A percentile compares a stretch with the other conserved stretches of the same genome.
Conservation (phyloP, 257 asterid species). For the Solanum pinnatisectum region DNA sequence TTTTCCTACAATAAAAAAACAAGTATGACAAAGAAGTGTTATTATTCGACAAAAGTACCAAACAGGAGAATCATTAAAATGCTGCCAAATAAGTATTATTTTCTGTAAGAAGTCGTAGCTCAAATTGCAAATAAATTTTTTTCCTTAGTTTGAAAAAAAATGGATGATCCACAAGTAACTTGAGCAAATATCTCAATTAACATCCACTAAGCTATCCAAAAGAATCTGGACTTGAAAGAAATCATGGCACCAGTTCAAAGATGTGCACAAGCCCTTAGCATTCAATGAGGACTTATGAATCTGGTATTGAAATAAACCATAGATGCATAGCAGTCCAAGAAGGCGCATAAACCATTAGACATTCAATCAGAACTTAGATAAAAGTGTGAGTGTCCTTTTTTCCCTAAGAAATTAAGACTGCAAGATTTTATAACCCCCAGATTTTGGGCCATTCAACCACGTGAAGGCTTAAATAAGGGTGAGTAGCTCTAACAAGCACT, state of each 20-base stretch:
- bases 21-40: slow-evolving; percentile 8
- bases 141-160: background rate
- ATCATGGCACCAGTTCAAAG: background rate
- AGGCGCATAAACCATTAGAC: background rate
- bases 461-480: background rate
- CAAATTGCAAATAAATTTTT: background rate
- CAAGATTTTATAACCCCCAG: background rate
- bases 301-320: background rate
- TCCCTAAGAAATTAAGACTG: background rate
- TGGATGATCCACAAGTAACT: background rate
- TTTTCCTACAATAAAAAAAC: slow-evolving; percentile 51
- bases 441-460: background rate
- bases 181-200: background rate
- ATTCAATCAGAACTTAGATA: background rate
- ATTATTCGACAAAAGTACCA: background rate
- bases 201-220: background rate
- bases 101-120: background rate
- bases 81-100: background rate
- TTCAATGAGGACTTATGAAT: background rate
- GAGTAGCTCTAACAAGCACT: background rate
- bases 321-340: background rate
- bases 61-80: background rate
- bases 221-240: background rate
- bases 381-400: background rate
- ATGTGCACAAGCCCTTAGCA: background rate